Evolutionary conservation across 1,139 yeast genomes (phyloP).

Genomic region (Blastobotrys petasosporus): DNA sequence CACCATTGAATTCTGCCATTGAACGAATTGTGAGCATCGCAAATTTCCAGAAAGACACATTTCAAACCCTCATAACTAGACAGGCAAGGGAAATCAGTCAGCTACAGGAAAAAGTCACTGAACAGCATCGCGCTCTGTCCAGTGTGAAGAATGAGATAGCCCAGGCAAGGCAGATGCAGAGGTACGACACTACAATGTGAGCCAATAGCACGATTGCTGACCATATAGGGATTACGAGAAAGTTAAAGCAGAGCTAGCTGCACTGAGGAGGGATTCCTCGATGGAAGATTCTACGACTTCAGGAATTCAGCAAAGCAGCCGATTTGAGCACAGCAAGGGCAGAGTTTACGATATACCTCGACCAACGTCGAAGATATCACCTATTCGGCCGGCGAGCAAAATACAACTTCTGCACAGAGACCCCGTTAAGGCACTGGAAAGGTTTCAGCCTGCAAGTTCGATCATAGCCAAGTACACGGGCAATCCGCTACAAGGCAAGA

Average conservation of each 20-base stretch:
- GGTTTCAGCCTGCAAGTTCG: not conserved
- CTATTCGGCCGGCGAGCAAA: not conserved
- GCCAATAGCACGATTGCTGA: too few relatives aligned
- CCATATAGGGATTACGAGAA: not conserved
- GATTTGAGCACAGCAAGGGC: too few relatives aligned
- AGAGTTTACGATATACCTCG: too few relatives aligned
- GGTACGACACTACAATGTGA: not conserved
- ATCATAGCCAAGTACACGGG: not conserved
- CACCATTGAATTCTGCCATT: not conserved
- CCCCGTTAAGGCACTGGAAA: not conserved
- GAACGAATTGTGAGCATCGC: not conserved
- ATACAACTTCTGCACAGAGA: not conserved
- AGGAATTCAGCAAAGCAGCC: too few relatives aligned
- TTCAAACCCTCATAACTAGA: not conserved
- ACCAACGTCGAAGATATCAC: not conserved
- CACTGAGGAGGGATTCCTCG: too few relatives aligned
- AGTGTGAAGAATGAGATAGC: conserved; percentile 2
- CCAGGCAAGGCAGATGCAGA: conserved; percentile 2
- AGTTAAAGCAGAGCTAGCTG: not conserved
- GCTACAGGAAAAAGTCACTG: not conserved
- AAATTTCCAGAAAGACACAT: conserved; percentile 1
- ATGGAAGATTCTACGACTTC: too few relatives aligned
- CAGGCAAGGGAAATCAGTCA: not conserved
- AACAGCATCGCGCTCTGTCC: not conserved
- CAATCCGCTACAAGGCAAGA: not conserved